Percentiles rank a stretch among this genome's conserved stretches.
Conservation (phyloP, 306 rosid species). For the Phaseolus lunatus region DNA sequence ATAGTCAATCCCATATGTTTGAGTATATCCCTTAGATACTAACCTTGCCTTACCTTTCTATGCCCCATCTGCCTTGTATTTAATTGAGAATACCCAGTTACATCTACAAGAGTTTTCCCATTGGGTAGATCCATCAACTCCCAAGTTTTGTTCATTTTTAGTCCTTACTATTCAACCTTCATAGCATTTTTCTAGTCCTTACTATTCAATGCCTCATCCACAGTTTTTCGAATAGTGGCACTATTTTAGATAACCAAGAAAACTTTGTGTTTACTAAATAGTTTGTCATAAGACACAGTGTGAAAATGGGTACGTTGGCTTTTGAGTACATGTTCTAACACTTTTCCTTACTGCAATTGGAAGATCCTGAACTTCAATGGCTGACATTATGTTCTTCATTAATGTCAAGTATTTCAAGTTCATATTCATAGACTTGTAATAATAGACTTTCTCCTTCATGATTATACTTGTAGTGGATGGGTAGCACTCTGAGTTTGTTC, state of each 20-base stretch:
- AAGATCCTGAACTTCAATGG: not conserved
- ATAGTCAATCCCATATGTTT: too few species aligned
- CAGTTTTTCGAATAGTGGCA: too few species aligned
- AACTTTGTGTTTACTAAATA: not conserved
- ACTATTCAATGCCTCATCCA: not conserved
- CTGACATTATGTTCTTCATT: not conserved
- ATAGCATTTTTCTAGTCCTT: not conserved
- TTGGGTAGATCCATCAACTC: not conserved
- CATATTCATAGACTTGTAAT: not conserved
- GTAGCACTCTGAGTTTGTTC: not conserved
- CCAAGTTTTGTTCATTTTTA: not conserved
- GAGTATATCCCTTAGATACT: too few species aligned
- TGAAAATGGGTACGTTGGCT: not conserved
- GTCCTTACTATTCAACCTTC: not conserved
- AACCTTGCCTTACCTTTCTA: too few species aligned
- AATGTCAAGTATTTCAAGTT: not conserved
- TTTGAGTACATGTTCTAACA: not conserved
- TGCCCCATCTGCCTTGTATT: too few species aligned
- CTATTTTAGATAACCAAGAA: too few species aligned
- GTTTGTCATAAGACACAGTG: not conserved
- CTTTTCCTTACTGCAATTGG: not conserved
- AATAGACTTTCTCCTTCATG: not conserved
- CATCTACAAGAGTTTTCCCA: too few species aligned
- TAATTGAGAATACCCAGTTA: too few species aligned
- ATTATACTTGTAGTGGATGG: not conserved